Evolutionary conservation across 345 rosid genomes (phyloP).

Genomic region (Mercurialis annua): DNA sequence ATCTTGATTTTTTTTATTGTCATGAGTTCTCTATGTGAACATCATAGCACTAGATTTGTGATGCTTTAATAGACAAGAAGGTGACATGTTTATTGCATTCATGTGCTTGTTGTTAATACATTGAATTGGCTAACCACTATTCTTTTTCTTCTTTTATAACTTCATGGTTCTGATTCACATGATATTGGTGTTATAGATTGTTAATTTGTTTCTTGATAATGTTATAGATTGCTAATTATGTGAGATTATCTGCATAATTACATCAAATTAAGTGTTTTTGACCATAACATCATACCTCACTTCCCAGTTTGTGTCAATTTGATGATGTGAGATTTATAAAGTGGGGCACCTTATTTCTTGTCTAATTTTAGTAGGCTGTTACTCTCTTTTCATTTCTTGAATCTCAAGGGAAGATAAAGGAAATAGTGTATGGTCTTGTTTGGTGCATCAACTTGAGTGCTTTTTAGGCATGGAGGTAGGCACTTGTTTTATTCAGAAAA

Average conservation of each 20-base stretch:
- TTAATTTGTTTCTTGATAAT: neutral
- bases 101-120: slow-evolving; percentile 42
- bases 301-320: neutral
- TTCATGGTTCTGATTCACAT: slow-evolving; percentile 15
- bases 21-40: slow-evolving; percentile 42
- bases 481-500: no score
- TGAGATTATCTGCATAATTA: neutral
- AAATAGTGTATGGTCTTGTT: neutral
- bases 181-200: slow-evolving; percentile 20
- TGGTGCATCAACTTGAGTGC: slow-evolving; percentile 22
- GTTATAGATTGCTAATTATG: slow-evolving; percentile 7
- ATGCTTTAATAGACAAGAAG: slow-evolving; percentile 18
- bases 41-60: slow-evolving; percentile 21
- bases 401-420: slow-evolving; percentile 17
- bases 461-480: slow-evolving; percentile 8
- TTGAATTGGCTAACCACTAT: slow-evolving; percentile 32
- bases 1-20: slow-evolving; percentile 24
- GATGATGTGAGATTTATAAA: slow-evolving; percentile 3
- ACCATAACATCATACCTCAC: neutral
- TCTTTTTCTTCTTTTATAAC: slow-evolving; percentile 7
- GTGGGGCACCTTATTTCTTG: neutral
- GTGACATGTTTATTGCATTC: slow-evolving; percentile 37
- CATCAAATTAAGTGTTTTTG: neutral
- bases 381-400: slow-evolving; percentile 20
- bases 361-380: slow-evolving; percentile 10